Evolutionary conservation across 805 yeast genomes (phyloP).

Genomic region (Zygotorulaspora danielsina): DNA sequence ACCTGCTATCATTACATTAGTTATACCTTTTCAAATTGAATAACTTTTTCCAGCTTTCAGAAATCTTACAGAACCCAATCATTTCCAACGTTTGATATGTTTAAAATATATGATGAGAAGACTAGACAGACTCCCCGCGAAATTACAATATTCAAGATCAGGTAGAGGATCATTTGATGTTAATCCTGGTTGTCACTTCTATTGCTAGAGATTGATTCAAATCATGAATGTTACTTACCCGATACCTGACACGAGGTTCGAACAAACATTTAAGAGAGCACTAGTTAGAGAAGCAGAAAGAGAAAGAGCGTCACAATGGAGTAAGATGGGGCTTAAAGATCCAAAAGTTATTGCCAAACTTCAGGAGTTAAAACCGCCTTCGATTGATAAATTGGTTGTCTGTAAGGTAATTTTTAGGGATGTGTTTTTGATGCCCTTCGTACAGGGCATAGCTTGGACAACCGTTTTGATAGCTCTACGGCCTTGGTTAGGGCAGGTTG

Average conservation of each 20-base stretch:
- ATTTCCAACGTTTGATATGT: slow-evolving; percentile 1
- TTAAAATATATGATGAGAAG: too few species aligned
- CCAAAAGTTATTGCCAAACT: slow-evolving; percentile 12
- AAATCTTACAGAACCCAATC: too few species aligned
- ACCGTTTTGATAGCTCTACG: slow-evolving; percentile 37
- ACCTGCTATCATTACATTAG: background rate
- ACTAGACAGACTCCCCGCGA: too few species aligned
- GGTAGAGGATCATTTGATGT: too few species aligned
- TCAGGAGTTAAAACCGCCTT: slow-evolving; percentile 14
- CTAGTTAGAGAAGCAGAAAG: slow-evolving; percentile 28
- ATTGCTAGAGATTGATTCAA: too few species aligned
- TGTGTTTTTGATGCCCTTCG: slow-evolving; percentile 49
- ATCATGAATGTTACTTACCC: slow-evolving; percentile 20
- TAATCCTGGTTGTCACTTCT: too few species aligned
- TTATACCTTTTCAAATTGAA: slow-evolving; percentile 1
- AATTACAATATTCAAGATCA: too few species aligned
- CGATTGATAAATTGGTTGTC: slow-evolving; percentile 42
- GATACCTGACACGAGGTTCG: slow-evolving; percentile 66
- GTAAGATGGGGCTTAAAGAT: slow-evolving; percentile 14
- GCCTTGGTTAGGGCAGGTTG: slow-evolving; percentile 35
- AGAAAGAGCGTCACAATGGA: slow-evolving; percentile 16
- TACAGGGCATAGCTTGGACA: slow-evolving; percentile 50
- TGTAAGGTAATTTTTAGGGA: slow-evolving; percentile 48
- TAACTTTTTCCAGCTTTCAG: slow-evolving; percentile 1
- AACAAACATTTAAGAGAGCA: slow-evolving; percentile 51